Evolutionary conservation across 2,329 filamentous ascomycete genomes (phyloP), one percentile per base, ranked within the genome.

Genomic region (Didymellaceae sp.): DNA sequence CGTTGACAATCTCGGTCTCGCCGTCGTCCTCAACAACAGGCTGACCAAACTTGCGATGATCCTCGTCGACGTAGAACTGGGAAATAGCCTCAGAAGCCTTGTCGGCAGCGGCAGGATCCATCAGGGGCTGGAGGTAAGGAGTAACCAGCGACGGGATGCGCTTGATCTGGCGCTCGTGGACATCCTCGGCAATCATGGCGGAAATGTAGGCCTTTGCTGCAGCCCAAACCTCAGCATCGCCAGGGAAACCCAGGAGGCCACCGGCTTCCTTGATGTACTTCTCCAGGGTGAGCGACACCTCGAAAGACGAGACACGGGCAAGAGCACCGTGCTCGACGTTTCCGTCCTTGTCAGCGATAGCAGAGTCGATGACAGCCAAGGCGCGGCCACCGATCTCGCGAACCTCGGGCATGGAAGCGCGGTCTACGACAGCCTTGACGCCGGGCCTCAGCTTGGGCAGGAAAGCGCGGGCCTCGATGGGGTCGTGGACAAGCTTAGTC

Each of bases 401-500:
- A 44, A 99, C 94, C 75, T 97, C 94, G 11, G 94, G 94, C 1
- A 97, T 83, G 31, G 94, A 96, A 21, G 94, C 93, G 57, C 91
- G 86, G 62, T 95, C 87, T 61, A 87, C 85, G 50, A 99, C 93
- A 46, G 82, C 83, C 80, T 97, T 91, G 37, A 99, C 89, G 83
- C 94, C 94, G 33, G 94, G 94, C 68, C 90, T 89, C 43, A 99
- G 81, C 77, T 96, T 97, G 42, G 94, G 94, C 71, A 99, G 77
- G 82, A 99, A 99, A 47, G 90, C 90, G 60, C 94, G 85, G 25
- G 94, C 94, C 79, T 99, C 94, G 53, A 96, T 86, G 11, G 94
- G 94, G 72, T 90, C 92, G 75, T 99, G 94, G 21, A 99, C 94
- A 24, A 99, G 86, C 80, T 96, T 97, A 54, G 94, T 99, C 78